These are phyloP conservation scores for Ophiostoma himal-ulmi DNA, from an alignment of 2,329 filamentous ascomycete species.

Conservation along the genomic window DNA sequence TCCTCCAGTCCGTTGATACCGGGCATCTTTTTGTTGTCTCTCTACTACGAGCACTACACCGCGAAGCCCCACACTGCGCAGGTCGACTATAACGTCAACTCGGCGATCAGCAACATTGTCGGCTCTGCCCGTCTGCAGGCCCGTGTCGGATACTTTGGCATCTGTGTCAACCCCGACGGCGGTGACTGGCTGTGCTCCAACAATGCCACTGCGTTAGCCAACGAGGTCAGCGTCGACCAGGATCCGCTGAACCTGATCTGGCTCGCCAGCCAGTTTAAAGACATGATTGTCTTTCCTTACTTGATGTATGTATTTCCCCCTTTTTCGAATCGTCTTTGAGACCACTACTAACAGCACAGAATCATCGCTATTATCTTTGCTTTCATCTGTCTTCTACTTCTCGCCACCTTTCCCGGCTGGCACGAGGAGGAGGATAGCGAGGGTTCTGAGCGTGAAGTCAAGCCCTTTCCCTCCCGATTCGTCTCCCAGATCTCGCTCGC, in stretches of 20 bases:
- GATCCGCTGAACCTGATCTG: conserved; percentile 96
- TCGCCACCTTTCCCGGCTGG: conserved; percentile 96
- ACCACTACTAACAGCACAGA: conserved; percentile 39
- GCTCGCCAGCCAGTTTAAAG: conserved; percentile 95
- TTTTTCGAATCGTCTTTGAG: background rate
- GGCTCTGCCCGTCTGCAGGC: conserved; percentile 78
- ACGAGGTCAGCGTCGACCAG: conserved; percentile 82
- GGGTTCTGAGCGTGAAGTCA: conserved; percentile 83
- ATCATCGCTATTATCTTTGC: conserved; percentile 98
- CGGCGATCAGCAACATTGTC: conserved; percentile 84
- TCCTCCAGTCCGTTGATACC: conserved; percentile 94
- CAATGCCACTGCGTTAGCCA: conserved; percentile 88
- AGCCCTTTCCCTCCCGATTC: conserved; percentile 85
- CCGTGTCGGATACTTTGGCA: conserved; percentile 94
- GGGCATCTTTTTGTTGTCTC: conserved; percentile 93
- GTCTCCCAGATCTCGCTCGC: conserved; percentile 90
- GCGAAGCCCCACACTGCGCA: conserved; percentile 78
- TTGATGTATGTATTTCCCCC: conserved; percentile 62
- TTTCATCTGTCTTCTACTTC: conserved; percentile 88
- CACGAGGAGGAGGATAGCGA: conserved; percentile 80
- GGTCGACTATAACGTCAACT: conserved; percentile 81
- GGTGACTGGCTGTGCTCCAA: conserved; percentile 93
- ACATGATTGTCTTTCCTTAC: conserved; percentile 97
- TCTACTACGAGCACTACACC: conserved; percentile 87
- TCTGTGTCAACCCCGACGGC: conserved; percentile 87